Evolutionary conservation across 2,329 filamentous ascomycete species (phyloP).

Genomic region (Colletotrichum abscissum): DNA sequence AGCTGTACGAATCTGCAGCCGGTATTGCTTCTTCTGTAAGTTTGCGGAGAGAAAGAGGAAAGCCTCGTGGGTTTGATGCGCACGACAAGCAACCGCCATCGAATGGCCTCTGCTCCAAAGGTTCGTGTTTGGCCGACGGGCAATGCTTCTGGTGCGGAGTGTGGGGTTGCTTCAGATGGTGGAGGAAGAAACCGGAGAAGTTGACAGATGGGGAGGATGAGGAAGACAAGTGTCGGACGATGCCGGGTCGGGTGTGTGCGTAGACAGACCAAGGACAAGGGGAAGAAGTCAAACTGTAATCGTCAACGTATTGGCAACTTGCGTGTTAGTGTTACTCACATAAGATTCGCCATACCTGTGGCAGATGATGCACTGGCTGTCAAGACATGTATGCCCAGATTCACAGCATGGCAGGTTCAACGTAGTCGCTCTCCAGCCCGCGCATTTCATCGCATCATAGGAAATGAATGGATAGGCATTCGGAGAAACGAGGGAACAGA

Average conservation of each 20-base stretch:
- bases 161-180: slow-evolving; percentile 29
- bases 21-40: not conserved
- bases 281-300: not conserved
- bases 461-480: not conserved
- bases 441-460: not conserved
- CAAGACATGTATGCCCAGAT: not conserved
- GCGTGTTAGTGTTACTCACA: not conserved
- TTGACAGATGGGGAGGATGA: slow-evolving; percentile 4
- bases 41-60: slow-evolving; percentile 2
- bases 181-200: slow-evolving; percentile 25
- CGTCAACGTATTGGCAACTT: not conserved
- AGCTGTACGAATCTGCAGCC: not conserved
- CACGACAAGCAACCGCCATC: slow-evolving; percentile 10
- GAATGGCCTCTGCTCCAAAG: slow-evolving; percentile 12
- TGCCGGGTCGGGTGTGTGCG: slow-evolving; percentile 19
- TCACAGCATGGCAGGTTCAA: slow-evolving; percentile 24
- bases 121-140: slow-evolving; percentile 17
- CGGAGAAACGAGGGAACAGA: not conserved
- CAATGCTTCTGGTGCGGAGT: slow-evolving; percentile 1
- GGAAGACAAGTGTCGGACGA: slow-evolving; percentile 8
- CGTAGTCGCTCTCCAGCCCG: slow-evolving; percentile 8
- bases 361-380: slow-evolving; percentile 18
- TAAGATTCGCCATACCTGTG: slow-evolving; percentile 12
- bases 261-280: slow-evolving; percentile 1
- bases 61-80: slow-evolving; percentile 25